Conservation (phyloP, 1,284 basidiomycete species). For the Apiotrichum montevideense region DNA sequence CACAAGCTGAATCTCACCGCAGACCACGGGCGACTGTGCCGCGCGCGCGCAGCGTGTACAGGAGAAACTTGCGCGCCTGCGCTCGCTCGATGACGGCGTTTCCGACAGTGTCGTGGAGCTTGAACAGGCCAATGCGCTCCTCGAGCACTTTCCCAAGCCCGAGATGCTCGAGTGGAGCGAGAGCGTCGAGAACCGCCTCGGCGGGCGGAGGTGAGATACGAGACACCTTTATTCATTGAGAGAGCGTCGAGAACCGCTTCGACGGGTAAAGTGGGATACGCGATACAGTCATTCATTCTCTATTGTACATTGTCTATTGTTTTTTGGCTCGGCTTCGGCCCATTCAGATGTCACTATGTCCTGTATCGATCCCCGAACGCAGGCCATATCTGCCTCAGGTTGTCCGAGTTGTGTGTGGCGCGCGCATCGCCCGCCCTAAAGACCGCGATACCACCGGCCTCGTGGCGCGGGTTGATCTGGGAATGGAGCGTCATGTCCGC, state of each 20-base stretch:
- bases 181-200: constrained; percentile 7
- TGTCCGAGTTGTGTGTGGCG: neutral
- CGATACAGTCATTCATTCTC: no score
- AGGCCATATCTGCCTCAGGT: constrained; percentile 20
- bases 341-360: neutral
- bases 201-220: neutral
- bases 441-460: neutral
- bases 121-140: constrained; percentile 38
- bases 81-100: constrained; percentile 33
- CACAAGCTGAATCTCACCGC: neutral
- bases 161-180: constrained; percentile 44
- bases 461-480: neutral
- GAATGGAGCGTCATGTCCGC: no score
- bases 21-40: constrained; percentile 31
- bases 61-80: constrained; percentile 35
- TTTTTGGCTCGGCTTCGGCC: no score
- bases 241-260: no score
- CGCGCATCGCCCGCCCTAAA: neutral
- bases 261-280: no score
- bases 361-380: constrained; percentile 1
- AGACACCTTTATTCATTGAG: no score
- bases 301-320: no score
- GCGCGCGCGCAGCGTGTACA: constrained; percentile 30
- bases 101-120: constrained; percentile 39
- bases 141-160: constrained; percentile 37